These are phyloP conservation scores for Colletotrichum phormii DNA, from an alignment of 2,329 filamentous ascomycete species.

Conservation along the genomic window DNA sequence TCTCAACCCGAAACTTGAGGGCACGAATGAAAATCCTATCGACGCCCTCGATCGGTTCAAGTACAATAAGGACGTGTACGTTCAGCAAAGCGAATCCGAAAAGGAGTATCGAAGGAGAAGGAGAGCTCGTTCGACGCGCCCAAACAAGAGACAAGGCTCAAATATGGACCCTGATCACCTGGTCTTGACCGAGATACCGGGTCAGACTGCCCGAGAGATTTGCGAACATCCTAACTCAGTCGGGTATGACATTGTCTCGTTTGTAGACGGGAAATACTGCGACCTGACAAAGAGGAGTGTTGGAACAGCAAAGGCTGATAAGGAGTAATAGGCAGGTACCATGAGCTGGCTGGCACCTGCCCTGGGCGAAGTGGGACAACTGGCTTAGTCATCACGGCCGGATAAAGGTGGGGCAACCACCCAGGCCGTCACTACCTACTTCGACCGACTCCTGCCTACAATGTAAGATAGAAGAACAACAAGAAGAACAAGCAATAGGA, in stretches of 20 bases:
- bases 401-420: too few relatives aligned
- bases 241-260: constrained; percentile 24
- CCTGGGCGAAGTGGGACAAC: too few relatives aligned
- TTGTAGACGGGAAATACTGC: constrained; percentile 24
- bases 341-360: too few relatives aligned
- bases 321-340: too few relatives aligned
- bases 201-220: constrained; percentile 16
- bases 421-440: too few relatives aligned
- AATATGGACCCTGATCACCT: constrained; percentile 19
- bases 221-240: constrained; percentile 12
- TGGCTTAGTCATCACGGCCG: too few relatives aligned
- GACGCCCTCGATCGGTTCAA: constrained; percentile 33
- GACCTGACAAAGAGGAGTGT: neutral
- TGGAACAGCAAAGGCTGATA: too few relatives aligned
- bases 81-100: constrained; percentile 14
- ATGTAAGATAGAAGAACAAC: too few relatives aligned
- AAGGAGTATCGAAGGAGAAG: neutral
- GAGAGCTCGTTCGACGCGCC: neutral
- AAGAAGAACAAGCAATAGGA: too few relatives aligned
- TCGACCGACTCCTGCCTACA: too few relatives aligned
- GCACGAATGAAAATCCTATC: constrained; percentile 32
- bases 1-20: constrained; percentile 14
- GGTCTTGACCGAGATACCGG: constrained; percentile 10
- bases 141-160: neutral
- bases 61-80: constrained; percentile 29